These are phyloP conservation scores for Penicillium ucsense DNA, from an alignment of 495 filamentous ascomycete species.

Conservation along the genomic window DNA sequence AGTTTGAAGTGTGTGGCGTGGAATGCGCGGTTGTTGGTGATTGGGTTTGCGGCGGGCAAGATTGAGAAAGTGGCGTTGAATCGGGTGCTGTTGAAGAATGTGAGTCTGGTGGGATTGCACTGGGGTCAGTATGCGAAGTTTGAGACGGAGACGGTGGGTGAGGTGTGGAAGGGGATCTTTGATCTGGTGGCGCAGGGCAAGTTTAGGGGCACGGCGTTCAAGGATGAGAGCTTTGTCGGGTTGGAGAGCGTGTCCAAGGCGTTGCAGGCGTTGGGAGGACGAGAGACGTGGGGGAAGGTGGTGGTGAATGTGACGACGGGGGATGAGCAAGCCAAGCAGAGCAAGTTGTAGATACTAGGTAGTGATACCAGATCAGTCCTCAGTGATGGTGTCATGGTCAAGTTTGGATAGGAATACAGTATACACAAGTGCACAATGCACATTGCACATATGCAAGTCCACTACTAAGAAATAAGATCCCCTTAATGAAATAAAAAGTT, in stretches of 20 bases:
- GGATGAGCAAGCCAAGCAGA: slow-evolving; percentile 37
- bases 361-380: no score
- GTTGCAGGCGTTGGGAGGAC: slow-evolving; percentile 61
- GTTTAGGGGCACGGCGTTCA: slow-evolving; percentile 74
- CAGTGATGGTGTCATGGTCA: no score
- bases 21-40: slow-evolving; percentile 79
- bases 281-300: slow-evolving; percentile 94
- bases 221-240: slow-evolving; percentile 71
- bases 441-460: no score
- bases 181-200: slow-evolving; percentile 66
- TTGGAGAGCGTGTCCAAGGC: slow-evolving; percentile 72
- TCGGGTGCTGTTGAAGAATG: slow-evolving; percentile 88
- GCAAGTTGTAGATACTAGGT: slow-evolving; percentile 31
- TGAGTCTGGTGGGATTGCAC: slow-evolving; percentile 78
- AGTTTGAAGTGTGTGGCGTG: slow-evolving; percentile 82
- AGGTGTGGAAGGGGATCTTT: slow-evolving; percentile 76
- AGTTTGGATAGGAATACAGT: no score
- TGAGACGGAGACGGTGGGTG: slow-evolving; percentile 59
- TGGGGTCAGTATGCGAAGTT: slow-evolving; percentile 77
- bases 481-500: no score
- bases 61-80: slow-evolving; percentile 93
- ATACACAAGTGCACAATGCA: no score
- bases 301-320: slow-evolving; percentile 74
- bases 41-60: slow-evolving; percentile 80
- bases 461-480: no score